These are phyloP conservation scores for Talaromyces verruculosus DNA, from an alignment of 2,329 filamentous ascomycete genomes.

Conservation along the genomic window DNA sequence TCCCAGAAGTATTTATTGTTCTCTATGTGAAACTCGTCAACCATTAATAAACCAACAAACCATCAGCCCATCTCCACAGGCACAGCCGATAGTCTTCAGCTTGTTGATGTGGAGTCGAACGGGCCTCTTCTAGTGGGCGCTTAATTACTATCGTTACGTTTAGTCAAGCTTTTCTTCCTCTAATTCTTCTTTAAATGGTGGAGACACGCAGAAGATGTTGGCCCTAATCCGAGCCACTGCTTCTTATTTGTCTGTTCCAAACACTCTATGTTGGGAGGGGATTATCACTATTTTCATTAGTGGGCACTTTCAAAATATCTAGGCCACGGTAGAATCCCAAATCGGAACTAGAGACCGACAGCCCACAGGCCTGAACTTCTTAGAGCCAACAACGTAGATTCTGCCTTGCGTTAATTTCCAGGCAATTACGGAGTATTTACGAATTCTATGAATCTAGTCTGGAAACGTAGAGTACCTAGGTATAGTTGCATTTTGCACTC, in stretches of 20 bases:
- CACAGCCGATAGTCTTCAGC: background rate
- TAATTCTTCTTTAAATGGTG: background rate
- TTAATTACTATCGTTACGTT: background rate
- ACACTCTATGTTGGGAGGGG: background rate
- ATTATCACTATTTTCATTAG: background rate
- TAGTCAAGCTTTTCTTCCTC: background rate
- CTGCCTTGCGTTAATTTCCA: background rate
- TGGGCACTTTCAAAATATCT: background rate
- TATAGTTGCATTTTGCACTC: background rate
- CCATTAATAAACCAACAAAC: background rate
- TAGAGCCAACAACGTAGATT: background rate
- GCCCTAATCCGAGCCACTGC: background rate
- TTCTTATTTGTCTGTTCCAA: slow-evolving; percentile 1
- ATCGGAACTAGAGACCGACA: background rate
- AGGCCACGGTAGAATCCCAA: background rate
- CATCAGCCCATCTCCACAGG: background rate
- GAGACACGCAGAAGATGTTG: slow-evolving; percentile 1
- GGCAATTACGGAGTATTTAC: too few species aligned
- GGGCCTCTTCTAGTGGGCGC: background rate
- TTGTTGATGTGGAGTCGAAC: background rate
- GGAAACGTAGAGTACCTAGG: background rate
- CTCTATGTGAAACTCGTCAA: background rate
- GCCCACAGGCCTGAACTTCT: background rate
- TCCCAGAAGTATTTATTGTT: background rate
- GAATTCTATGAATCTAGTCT: background rate